Evolutionary conservation across 2,329 filamentous ascomycete genomes (phyloP).

Genomic region (Pyricularia sp.): DNA sequence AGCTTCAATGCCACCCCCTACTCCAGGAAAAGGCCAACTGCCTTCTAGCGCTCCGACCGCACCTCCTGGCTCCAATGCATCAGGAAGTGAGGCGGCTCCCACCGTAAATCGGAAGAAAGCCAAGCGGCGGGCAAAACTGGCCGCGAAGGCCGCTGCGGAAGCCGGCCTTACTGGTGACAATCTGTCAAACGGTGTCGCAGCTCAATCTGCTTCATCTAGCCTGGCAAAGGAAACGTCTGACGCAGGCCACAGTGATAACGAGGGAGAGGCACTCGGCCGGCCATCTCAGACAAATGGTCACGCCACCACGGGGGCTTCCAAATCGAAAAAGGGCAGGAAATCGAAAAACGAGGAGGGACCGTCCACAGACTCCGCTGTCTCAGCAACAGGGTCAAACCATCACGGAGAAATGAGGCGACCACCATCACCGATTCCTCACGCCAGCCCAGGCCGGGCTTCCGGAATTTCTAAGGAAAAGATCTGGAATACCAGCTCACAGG

Average conservation of each 20-base stretch:
- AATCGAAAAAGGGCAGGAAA: constrained; percentile 51
- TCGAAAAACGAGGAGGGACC: constrained; percentile 46
- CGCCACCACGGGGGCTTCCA: constrained; percentile 17
- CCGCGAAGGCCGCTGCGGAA: constrained; percentile 49
- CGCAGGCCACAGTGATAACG: constrained; percentile 44
- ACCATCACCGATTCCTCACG: background rate
- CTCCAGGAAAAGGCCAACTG: constrained; percentile 6
- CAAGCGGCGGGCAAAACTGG: constrained; percentile 79
- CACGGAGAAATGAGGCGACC: background rate
- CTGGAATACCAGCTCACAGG: constrained; percentile 90
- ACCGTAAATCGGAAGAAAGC: constrained; percentile 85
- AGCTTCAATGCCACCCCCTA: constrained; percentile 19
- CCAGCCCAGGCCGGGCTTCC: constrained; percentile 7
- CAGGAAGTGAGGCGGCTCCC: constrained; percentile 7
- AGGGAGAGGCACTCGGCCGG: constrained; percentile 28
- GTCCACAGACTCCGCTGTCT: background rate
- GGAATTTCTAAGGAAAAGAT: constrained; percentile 65
- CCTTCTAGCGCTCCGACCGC: background rate
- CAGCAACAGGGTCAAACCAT: constrained; percentile 9
- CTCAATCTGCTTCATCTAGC: constrained; percentile 20
- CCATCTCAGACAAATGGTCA: constrained; percentile 20
- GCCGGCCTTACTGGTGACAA: constrained; percentile 11
- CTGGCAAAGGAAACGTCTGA: constrained; percentile 19
- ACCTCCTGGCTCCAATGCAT: background rate
- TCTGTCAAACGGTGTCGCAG: background rate